A percentile compares a stretch with the other conserved stretches of the same genome.
Conservation (phyloP, 306 rosid genomes). For the Mimosa pudica region DNA sequence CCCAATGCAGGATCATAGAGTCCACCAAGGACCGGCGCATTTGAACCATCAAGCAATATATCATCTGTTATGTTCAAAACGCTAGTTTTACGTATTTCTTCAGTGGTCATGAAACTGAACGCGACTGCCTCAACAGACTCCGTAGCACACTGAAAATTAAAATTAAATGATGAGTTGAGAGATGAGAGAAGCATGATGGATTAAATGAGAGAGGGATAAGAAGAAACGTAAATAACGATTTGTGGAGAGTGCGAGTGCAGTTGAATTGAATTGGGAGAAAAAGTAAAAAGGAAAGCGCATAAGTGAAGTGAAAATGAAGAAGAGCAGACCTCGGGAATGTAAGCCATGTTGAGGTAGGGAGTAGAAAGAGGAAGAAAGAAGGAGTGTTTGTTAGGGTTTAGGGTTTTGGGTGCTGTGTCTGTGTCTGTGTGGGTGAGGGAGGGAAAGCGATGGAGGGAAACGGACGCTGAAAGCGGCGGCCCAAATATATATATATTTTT, state of each 20-base stretch:
- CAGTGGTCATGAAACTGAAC: conserved; percentile 65
- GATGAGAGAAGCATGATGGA: background rate
- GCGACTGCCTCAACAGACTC: conserved; percentile 57
- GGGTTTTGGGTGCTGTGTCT: too few relatives aligned
- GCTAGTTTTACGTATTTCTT: conserved; percentile 63
- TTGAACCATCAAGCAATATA: conserved; percentile 40
- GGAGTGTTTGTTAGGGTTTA: background rate
- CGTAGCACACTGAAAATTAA: conserved; percentile 56
- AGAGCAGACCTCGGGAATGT: conserved; percentile 3
- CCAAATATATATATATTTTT: too few relatives aligned
- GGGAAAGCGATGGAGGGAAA: too few relatives aligned
- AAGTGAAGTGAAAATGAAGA: background rate
- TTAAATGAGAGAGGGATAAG: background rate
- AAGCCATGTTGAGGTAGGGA: conserved; percentile 12
- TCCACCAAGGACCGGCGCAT: conserved; percentile 58
- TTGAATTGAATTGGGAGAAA: background rate
- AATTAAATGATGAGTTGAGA: background rate
- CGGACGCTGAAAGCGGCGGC: too few relatives aligned
- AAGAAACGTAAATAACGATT: background rate
- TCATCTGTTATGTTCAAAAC: conserved; percentile 53
- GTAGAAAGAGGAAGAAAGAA: background rate
- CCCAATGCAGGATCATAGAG: conserved; percentile 86
- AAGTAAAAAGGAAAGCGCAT: background rate
- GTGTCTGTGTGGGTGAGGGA: too few relatives aligned
- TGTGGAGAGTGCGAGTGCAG: too few relatives aligned